Evolutionary conservation across 371 early-diverging fungal species (phyloP).

Genomic region (Mucor mucedo): DNA sequence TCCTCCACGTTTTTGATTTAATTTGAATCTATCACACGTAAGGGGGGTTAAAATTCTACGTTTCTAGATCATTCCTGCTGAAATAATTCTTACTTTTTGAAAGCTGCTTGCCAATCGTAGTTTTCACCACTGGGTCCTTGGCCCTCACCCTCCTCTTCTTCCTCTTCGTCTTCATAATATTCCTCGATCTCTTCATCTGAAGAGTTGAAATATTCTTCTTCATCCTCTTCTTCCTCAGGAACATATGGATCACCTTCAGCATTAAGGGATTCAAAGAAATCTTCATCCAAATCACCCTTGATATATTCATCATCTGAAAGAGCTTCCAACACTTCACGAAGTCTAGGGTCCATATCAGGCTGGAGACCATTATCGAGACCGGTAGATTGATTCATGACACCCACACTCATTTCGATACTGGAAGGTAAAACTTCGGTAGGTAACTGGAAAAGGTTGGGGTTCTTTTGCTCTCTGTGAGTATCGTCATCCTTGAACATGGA

Average conservation of each 20-base stretch:
- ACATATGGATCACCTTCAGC: slow-evolving; percentile 52
- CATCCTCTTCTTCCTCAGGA: slow-evolving; percentile 50
- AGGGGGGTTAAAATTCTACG: not conserved
- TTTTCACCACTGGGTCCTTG: slow-evolving; percentile 44
- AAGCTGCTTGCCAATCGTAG: slow-evolving; percentile 73
- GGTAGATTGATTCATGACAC: slow-evolving; percentile 46
- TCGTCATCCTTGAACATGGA: slow-evolving; percentile 21
- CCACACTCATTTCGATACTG: slow-evolving; percentile 56
- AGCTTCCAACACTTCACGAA: slow-evolving; percentile 90
- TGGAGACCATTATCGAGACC: slow-evolving; percentile 68
- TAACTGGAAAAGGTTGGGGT: slow-evolving; percentile 54
- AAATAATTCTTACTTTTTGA: slow-evolving; percentile 57
- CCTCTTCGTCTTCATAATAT: slow-evolving; percentile 54
- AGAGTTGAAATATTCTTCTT: slow-evolving; percentile 40
- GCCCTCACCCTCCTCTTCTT: slow-evolving; percentile 44
- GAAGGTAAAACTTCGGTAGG: slow-evolving; percentile 84
- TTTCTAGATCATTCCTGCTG: no score
- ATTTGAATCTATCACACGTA: slow-evolving; percentile 37
- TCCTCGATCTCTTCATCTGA: slow-evolving; percentile 54
- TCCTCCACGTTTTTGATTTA: slow-evolving; percentile 47
- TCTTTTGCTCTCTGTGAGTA: slow-evolving; percentile 29
- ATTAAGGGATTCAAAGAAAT: slow-evolving; percentile 73
- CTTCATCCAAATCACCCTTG: slow-evolving; percentile 70
- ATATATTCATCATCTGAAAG: slow-evolving; percentile 89
- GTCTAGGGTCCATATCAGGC: slow-evolving; percentile 77